Conservation (phyloP, 179 eudicot genomes). For the Spinacia oleracea region DNA sequence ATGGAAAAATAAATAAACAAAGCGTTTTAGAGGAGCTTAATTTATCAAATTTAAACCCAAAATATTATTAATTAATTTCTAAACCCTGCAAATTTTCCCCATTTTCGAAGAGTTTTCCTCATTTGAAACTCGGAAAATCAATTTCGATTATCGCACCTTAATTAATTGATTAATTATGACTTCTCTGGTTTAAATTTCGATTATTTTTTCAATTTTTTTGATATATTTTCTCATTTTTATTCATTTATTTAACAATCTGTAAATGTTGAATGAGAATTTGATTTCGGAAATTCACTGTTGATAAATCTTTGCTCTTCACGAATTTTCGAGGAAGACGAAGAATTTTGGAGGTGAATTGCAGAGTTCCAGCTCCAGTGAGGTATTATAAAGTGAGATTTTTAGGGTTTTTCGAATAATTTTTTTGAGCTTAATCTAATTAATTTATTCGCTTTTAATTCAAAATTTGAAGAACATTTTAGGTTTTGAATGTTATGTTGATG, state of each 20-base stretch:
- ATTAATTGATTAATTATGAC: not conserved
- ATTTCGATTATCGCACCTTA: conserved; percentile 14
- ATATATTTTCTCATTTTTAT: not conserved
- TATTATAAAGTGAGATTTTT: not conserved
- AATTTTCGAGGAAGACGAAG: not conserved
- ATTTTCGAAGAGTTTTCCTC: not conserved
- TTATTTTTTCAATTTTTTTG: not conserved
- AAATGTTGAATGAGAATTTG: not conserved
- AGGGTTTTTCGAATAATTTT: conserved; percentile 10
- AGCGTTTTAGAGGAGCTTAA: too few species aligned
- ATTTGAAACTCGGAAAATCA: conserved; percentile 29
- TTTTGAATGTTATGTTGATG: not conserved
- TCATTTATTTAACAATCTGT: not conserved
- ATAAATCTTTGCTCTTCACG: not conserved
- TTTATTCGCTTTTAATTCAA: not conserved
- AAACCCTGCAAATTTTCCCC: not conserved
- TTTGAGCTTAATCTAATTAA: not conserved
- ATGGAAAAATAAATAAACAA: too few species aligned
- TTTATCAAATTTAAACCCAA: too few species aligned
- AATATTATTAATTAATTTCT: too few species aligned
- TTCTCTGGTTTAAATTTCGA: not conserved
- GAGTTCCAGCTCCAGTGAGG: conserved; percentile 12
- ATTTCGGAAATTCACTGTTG: not conserved
- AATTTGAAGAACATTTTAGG: not conserved
- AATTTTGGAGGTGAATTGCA: not conserved